Evolutionary conservation across 1,284 basidiomycete genomes (phyloP).

Genomic region (Singerocomus rubriflavus): DNA sequence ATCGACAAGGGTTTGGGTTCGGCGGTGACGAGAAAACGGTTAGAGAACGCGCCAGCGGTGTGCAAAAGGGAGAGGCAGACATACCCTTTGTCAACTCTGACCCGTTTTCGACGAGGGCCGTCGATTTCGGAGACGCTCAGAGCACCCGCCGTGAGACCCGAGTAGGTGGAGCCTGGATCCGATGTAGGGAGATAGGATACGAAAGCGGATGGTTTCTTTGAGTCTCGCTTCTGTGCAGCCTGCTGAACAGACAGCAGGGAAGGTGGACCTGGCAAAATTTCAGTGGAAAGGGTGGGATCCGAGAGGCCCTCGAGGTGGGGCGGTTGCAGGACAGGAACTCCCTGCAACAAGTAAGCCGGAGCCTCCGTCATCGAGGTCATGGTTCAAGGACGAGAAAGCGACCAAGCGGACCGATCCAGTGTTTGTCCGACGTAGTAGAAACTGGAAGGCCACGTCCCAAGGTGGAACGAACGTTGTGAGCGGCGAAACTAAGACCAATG

Average conservation of each 20-base stretch:
- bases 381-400: slow-evolving; percentile 29
- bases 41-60: slow-evolving; percentile 17
- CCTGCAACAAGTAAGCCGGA: slow-evolving; percentile 64
- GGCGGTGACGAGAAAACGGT: slow-evolving; percentile 16
- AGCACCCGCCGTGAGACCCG: slow-evolving; percentile 63
- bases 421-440: slow-evolving; percentile 17
- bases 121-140: slow-evolving; percentile 56
- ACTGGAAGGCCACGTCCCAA: slow-evolving; percentile 17
- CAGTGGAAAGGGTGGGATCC: slow-evolving; percentile 72
- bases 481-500: slow-evolving; percentile 15
- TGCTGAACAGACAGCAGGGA: slow-evolving; percentile 65
- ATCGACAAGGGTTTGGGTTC: slow-evolving; percentile 26
- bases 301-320: slow-evolving; percentile 66
- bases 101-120: slow-evolving; percentile 66
- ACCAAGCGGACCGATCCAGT: slow-evolving; percentile 13
- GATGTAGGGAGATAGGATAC: slow-evolving; percentile 74
- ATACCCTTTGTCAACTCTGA: slow-evolving; percentile 68
- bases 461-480: slow-evolving; percentile 22
- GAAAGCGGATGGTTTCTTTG: slow-evolving; percentile 61
- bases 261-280: slow-evolving; percentile 80
- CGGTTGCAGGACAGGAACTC: slow-evolving; percentile 67
- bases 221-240: slow-evolving; percentile 64
- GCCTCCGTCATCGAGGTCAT: slow-evolving; percentile 67
- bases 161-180: slow-evolving; percentile 81
- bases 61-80: slow-evolving; percentile 32